Percentiles rank a stretch among this genome's conserved stretches.
Evolutionary conservation across 768 basidiomycete species (phyloP).

Genomic region (Hemileccinum rubropunctum): DNA sequence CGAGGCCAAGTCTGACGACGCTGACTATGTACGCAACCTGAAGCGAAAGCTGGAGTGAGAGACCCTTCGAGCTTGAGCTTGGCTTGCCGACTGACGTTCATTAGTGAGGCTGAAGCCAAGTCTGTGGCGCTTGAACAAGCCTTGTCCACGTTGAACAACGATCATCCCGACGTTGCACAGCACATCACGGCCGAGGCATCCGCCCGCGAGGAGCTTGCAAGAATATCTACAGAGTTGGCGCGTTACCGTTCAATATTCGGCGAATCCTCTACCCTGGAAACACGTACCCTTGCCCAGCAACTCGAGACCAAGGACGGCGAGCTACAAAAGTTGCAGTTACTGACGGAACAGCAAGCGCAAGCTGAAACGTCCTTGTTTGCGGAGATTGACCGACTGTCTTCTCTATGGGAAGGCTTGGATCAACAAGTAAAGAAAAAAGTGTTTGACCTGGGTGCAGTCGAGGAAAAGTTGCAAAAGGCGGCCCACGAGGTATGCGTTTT

Average conservation of each 20-base stretch:
- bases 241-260: conserved; percentile 68
- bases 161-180: conserved; percentile 51
- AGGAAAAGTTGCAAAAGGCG: conserved; percentile 66
- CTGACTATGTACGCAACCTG: conserved; percentile 50
- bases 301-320: conserved; percentile 70
- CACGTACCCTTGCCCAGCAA: conserved; percentile 46
- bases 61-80: not conserved
- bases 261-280: conserved; percentile 50
- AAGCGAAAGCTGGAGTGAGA: conserved; percentile 57
- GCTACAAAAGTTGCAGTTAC: conserved; percentile 56
- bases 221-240: conserved; percentile 46
- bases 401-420: conserved; percentile 84
- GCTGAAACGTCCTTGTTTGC: conserved; percentile 74
- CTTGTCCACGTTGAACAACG: conserved; percentile 41
- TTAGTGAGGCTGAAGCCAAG: conserved; percentile 54
- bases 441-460: conserved; percentile 71
- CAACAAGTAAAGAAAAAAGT: conserved; percentile 81
- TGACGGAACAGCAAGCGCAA: conserved; percentile 61
- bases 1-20: conserved; percentile 50
- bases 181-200: conserved; percentile 51
- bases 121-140: conserved; percentile 51
- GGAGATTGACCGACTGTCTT: conserved; percentile 83
- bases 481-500: conserved; percentile 62
- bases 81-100: conserved; percentile 13
- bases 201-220: conserved; percentile 46